Conservation (phyloP, 116 monocot genomes). For the Posidonia oceanica region DNA sequence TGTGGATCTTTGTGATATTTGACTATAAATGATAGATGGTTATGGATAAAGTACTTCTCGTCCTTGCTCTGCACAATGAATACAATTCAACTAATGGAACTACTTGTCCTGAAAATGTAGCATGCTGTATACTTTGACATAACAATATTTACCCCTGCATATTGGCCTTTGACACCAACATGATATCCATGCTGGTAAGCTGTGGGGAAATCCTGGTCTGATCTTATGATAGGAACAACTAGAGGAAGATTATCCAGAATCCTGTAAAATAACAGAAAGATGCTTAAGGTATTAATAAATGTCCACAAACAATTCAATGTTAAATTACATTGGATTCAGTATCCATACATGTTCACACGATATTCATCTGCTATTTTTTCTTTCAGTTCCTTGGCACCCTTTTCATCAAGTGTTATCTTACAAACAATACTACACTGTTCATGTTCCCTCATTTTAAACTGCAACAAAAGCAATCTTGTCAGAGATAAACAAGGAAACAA, state of each 20-base stretch:
- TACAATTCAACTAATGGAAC: neutral
- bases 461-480: neutral
- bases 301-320: neutral
- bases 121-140: too few species aligned
- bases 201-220: slow-evolving; percentile 41
- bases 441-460: slow-evolving; percentile 74
- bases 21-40: slow-evolving; percentile 75
- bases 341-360: slow-evolving; percentile 56
- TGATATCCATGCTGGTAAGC: slow-evolving; percentile 76
- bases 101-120: neutral
- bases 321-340: neutral
- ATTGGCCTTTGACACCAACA: slow-evolving; percentile 63
- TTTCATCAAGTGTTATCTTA: slow-evolving; percentile 26
- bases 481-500: neutral
- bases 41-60: slow-evolving; percentile 74
- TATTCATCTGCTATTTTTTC: slow-evolving; percentile 76
- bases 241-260: slow-evolving; percentile 93
- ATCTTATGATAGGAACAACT: slow-evolving; percentile 62
- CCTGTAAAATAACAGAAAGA: slow-evolving; percentile 24
- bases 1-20: slow-evolving; percentile 74
- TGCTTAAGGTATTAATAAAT: neutral
- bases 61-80: slow-evolving; percentile 53
- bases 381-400: slow-evolving; percentile 46
- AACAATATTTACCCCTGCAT: slow-evolving; percentile 35
- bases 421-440: slow-evolving; percentile 51